These are phyloP conservation scores for Psophocarpus tetragonolobus DNA, from an alignment of 306 rosid genomes.

Conservation along the genomic window DNA sequence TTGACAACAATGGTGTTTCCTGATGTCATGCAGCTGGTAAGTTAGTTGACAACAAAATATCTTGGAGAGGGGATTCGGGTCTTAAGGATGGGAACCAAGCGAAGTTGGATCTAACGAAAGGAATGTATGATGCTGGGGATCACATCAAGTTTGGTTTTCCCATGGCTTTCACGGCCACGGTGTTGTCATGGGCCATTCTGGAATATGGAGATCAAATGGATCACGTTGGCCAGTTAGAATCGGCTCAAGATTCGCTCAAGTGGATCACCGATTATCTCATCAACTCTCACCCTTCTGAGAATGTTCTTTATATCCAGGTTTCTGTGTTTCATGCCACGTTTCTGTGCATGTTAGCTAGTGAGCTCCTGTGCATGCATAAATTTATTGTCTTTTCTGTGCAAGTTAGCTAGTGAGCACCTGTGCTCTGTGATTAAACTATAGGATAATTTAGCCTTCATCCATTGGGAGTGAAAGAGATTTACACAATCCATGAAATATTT, in stretches of 20 bases:
- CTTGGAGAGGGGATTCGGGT: constrained; percentile 96
- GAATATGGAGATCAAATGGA: constrained; percentile 97
- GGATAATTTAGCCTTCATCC: neutral
- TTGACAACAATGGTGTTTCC: constrained; percentile 16
- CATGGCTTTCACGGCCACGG: constrained; percentile 88
- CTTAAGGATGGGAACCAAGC: constrained; percentile 76
- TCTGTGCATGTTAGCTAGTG: constrained; percentile 8
- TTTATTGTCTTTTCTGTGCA: constrained; percentile 14
- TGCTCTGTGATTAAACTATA: neutral
- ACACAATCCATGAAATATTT: neutral
- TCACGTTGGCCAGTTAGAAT: constrained; percentile 64
- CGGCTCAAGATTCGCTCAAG: constrained; percentile 70
- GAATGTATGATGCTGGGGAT: constrained; percentile 98
- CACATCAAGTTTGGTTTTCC: constrained; percentile 94
- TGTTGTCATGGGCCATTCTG: constrained; percentile 89
- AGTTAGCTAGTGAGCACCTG: neutral
- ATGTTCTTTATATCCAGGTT: constrained; percentile 95
- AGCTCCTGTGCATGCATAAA: neutral
- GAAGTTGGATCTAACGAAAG: constrained; percentile 74
- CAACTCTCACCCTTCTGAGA: constrained; percentile 70
- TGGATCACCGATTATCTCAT: constrained; percentile 98
- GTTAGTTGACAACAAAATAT: constrained; percentile 62
- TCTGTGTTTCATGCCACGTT: constrained; percentile 3
- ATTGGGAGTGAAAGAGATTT: neutral
- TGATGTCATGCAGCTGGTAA: constrained; percentile 66